phyloP scores from a whole-genome alignment of 1,284 basidiomycete genomes.

The Exsudoporus floridanus region DNA sequence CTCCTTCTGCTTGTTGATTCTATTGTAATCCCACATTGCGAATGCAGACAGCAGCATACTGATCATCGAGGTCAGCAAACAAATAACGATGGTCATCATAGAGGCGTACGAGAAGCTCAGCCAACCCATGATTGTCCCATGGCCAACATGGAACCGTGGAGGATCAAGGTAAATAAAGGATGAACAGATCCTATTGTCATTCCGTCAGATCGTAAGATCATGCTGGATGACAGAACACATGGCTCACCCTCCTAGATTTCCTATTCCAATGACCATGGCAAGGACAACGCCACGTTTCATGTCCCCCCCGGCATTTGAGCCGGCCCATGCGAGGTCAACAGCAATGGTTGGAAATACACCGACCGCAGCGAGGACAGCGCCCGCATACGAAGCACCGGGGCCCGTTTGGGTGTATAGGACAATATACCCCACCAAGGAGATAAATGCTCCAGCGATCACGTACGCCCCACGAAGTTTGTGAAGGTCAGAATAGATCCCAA shows the following conservation, averaged over 20 bases:
- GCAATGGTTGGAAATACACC: conserved; percentile 58
- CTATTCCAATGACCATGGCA: conserved; percentile 54
- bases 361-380: conserved; percentile 51
- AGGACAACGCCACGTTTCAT: conserved; percentile 51
- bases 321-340: conserved; percentile 53
- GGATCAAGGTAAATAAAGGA: conserved; percentile 46
- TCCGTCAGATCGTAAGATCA: conserved; percentile 7
- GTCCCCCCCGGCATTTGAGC: conserved; percentile 57
- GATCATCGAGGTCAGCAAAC: conserved; percentile 3
- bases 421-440: conserved; percentile 48
- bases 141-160: conserved; percentile 50
- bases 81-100: not conserved
- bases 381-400: conserved; percentile 47
- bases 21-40: conserved; percentile 43
- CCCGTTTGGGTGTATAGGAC: conserved; percentile 40
- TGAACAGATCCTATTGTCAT: conserved; percentile 38
- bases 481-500: conserved; percentile 46
- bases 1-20: conserved; percentile 44
- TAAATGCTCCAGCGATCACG: conserved; percentile 38
- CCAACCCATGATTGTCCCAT: conserved; percentile 51
- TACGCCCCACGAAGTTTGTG: conserved; percentile 45
- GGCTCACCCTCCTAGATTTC: conserved; percentile 51
- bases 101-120: conserved; percentile 39
- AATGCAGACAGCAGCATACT: conserved; percentile 30
- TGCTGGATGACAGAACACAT: too few relatives aligned